These are phyloP conservation scores for Favolaschia claudopus DNA, from an alignment of 768 basidiomycete species.

Conservation along the genomic window DNA sequence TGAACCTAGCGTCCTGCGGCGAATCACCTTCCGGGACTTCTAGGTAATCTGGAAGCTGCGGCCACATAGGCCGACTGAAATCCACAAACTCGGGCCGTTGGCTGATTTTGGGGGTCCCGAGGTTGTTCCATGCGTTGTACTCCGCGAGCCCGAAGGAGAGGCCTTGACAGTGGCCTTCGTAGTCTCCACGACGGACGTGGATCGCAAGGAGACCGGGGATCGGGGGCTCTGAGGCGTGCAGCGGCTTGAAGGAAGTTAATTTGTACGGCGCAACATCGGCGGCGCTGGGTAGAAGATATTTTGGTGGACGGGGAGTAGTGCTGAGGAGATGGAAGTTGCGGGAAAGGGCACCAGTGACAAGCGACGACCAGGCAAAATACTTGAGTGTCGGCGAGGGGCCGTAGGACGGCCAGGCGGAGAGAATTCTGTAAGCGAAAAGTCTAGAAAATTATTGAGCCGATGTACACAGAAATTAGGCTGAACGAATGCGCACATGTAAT, in stretches of 20 bases:
- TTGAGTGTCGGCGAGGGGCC: conserved; percentile 3
- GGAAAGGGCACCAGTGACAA: conserved; percentile 8
- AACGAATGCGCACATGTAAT: conserved; percentile 12
- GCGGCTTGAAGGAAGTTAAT: conserved; percentile 4
- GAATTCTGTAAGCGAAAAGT: background rate
- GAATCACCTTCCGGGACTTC: conserved; percentile 25
- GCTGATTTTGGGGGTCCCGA: conserved; percentile 30
- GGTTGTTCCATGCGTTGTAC: conserved; percentile 53
- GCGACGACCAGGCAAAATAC: conserved; percentile 19
- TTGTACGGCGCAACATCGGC: background rate
- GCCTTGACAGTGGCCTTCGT: conserved; percentile 46
- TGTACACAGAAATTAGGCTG: no score
- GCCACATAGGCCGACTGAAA: no score
- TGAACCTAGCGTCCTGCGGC: conserved; percentile 36
- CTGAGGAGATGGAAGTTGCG: conserved; percentile 8
- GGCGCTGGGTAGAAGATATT: background rate
- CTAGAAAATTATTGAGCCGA: no score
- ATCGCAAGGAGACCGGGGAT: conserved; percentile 52
- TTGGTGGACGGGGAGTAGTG: background rate
- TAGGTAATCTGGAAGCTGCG: conserved; percentile 36
- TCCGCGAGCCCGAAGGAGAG: conserved; percentile 42
- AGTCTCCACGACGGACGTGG: conserved; percentile 62
- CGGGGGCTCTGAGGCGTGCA: conserved; percentile 7
- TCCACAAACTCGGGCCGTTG: no score
- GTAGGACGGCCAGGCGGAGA: conserved; percentile 18